Evolutionary conservation across 1,284 basidiomycete species (phyloP).

Genomic region (Volvariella volvacea): DNA sequence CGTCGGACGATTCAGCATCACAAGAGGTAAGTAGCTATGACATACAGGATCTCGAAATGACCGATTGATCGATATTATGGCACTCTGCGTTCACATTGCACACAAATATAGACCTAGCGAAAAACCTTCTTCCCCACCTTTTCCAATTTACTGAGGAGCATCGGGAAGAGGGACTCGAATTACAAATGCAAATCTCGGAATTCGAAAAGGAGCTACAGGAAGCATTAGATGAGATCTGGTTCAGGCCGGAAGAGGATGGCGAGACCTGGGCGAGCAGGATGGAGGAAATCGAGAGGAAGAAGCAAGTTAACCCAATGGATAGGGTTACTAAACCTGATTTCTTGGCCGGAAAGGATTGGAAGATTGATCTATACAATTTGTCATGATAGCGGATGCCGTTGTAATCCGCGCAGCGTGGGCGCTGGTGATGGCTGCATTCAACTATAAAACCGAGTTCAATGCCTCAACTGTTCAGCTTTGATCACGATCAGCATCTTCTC

Average conservation of each 20-base stretch:
- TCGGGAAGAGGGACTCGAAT: slow-evolving; percentile 41
- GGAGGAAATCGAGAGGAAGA: slow-evolving; percentile 50
- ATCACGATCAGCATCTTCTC: too few relatives aligned
- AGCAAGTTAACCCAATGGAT: slow-evolving; percentile 45
- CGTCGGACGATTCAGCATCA: slow-evolving; percentile 44
- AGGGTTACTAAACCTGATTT: slow-evolving; percentile 54
- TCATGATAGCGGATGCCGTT: slow-evolving; percentile 10
- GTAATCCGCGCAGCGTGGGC: background rate
- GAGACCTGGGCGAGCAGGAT: slow-evolving; percentile 57
- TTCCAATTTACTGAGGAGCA: slow-evolving; percentile 58
- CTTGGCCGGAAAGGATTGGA: slow-evolving; percentile 38
- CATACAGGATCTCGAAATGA: background rate
- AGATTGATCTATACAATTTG: slow-evolving; percentile 36
- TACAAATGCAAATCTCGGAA: slow-evolving; percentile 47
- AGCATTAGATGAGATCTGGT: slow-evolving; percentile 61
- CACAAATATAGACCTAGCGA: slow-evolving; percentile 51
- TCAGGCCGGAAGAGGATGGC: slow-evolving; percentile 24
- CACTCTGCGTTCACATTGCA: slow-evolving; percentile 7
- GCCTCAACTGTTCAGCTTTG: too few relatives aligned
- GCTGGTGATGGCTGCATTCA: background rate
- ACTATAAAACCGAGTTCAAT: background rate
- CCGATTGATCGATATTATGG: slow-evolving; percentile 5
- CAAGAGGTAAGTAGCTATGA: slow-evolving; percentile 41
- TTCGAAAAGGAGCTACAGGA: slow-evolving; percentile 47
- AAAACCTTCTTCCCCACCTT: slow-evolving; percentile 61